Conservation (phyloP, 192 early-diverging fungal genomes). For the Podila verticillata region DNA sequence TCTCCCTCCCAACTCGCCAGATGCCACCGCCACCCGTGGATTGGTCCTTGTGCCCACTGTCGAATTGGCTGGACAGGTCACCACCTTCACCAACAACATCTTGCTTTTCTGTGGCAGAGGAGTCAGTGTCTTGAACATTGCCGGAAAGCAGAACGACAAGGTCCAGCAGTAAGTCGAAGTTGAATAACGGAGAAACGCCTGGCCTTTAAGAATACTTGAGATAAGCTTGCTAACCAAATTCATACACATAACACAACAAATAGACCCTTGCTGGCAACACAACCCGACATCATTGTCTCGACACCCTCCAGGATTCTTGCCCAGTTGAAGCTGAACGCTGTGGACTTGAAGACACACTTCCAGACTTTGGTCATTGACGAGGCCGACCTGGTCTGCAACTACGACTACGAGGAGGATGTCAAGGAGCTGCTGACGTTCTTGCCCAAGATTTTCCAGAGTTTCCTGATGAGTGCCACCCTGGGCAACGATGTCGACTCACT, state of each 20-base stretch:
- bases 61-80: slow-evolving; percentile 95
- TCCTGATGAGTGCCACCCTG: slow-evolving; percentile 95
- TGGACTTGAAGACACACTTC: slow-evolving; percentile 33
- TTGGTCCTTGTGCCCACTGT: slow-evolving; percentile 94
- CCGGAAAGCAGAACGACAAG: slow-evolving; percentile 61
- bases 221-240: neutral
- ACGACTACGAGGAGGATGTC: slow-evolving; percentile 93
- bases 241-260: neutral
- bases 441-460: slow-evolving; percentile 91
- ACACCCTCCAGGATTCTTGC: slow-evolving; percentile 87
- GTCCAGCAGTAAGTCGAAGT: slow-evolving; percentile 59
- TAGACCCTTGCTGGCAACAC: slow-evolving; percentile 83
- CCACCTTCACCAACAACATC: slow-evolving; percentile 77
- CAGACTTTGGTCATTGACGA: slow-evolving; percentile 96
- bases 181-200: neutral
- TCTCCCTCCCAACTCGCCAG: slow-evolving; percentile 44
- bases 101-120: slow-evolving; percentile 75
- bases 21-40: slow-evolving; percentile 53
- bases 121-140: slow-evolving; percentile 74
- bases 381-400: slow-evolving; percentile 93
- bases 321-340: slow-evolving; percentile 73
- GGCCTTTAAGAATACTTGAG: neutral
- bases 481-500: slow-evolving; percentile 88
- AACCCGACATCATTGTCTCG: slow-evolving; percentile 87
- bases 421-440: slow-evolving; percentile 74